phyloP scores from a whole-genome alignment of 176 grass and related monocot genomes.

The Urochloa ruziziensis region DNA sequence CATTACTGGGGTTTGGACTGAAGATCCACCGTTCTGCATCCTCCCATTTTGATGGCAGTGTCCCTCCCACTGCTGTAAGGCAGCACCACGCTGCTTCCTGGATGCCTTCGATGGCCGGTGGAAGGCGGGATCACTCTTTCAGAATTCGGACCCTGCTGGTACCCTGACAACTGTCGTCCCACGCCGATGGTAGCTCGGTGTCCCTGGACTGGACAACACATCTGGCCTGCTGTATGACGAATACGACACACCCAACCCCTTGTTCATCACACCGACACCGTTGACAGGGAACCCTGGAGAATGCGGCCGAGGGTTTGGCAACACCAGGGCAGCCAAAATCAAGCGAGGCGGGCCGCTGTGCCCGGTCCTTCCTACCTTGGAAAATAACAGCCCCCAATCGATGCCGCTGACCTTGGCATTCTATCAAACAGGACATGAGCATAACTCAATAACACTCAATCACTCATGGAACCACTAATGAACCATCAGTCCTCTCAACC shows the following conservation, averaged over 20 bases:
- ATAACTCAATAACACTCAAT: neutral
- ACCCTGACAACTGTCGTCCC: neutral
- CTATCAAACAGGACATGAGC: conserved; percentile 39
- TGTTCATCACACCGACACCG: conserved; percentile 50
- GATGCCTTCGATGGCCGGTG: conserved; percentile 27
- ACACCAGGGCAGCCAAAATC: conserved; percentile 47
- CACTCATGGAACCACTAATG: neutral
- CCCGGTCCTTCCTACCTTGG: conserved; percentile 35
- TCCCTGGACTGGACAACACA: conserved; percentile 59
- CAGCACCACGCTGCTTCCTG: conserved; percentile 11
- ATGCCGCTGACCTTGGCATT: conserved; percentile 45
- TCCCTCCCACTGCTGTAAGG: conserved; percentile 59
- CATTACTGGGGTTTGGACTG: conserved; percentile 58
- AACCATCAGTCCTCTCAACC: too few relatives aligned
- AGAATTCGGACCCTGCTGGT: conserved; percentile 60
- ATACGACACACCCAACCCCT: conserved; percentile 17
- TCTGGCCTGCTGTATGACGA: conserved; percentile 18
- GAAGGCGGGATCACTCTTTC: conserved; percentile 51
- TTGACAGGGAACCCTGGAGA: conserved; percentile 38
- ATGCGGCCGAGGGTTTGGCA: conserved; percentile 25
- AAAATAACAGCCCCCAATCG: conserved; percentile 23
- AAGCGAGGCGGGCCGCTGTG: conserved; percentile 45
- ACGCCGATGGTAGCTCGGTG: conserved; percentile 33
- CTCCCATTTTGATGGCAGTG: conserved; percentile 94
- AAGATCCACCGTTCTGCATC: conserved; percentile 93